Evolutionary conservation across 306 rosid genomes (phyloP), one percentile per base, ranked within the genome.

Genomic region (Vicia sativa): DNA sequence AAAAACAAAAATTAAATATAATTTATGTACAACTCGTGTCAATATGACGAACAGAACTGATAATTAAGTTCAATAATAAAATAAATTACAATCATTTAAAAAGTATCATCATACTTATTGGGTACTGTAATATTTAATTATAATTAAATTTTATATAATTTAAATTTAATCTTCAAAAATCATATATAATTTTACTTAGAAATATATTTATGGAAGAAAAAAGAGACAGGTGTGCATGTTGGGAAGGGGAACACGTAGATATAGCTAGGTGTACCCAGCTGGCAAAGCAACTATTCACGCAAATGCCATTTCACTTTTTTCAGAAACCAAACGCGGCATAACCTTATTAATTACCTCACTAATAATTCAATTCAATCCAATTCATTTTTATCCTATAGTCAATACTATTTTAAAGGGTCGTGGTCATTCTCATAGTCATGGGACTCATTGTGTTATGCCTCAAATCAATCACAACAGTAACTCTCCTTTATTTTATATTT

Each of bases 241-340:
- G 74, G 61, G 78, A 53, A 28, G 50, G 64, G 67, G 39, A 65
- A 86, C 86, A 86, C 80, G 83, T 86, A 11, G 49, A 62, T 41
- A 71, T 71, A 63, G 45, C 35, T 53, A 74, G 73, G 73, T 60
- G 72, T 60, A 78, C 67, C 78, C 88, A 78, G 88, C 85, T 81
- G 85, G 83, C 86, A 70, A 39, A 56, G 73, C 3, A 11, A 68
- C 50, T 48, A 28, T 52, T 79, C 78, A 77, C 79, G 75, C 62
- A 56, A 58, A 63, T 76, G 77, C 57, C 75, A 52, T 74, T 66
- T 71, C 87, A 72, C 83, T 74, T 79, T 73, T 70, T 62, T 3
- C n/a, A 49, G 50, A 31, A 45, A 63, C 74, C 29, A 46, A 41
- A 15, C 62, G 60, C 46, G 6, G 45, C 56, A 61, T 23, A 18